Percentiles rank a stretch among this genome's conserved stretches.
These are phyloP conservation scores for Amborella trichopoda DNA, from an alignment of 164 flowering plant species.

Conservation along the genomic window DNA sequence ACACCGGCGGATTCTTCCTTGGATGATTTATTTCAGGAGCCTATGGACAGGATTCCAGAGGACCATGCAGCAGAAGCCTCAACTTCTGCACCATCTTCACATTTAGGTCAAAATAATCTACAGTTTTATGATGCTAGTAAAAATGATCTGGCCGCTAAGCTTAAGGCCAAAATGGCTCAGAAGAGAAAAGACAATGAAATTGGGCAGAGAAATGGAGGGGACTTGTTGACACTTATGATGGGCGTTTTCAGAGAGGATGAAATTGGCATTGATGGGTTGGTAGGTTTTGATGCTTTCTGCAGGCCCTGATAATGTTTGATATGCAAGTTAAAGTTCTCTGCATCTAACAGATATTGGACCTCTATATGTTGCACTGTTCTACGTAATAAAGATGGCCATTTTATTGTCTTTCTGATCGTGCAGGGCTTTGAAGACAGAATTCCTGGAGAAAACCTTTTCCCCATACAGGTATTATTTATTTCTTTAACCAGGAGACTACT, in stretches of 20 bases:
- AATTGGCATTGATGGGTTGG: constrained; percentile 79
- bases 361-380: too few relatives aligned
- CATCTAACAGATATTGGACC: too few relatives aligned
- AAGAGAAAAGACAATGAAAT: constrained; percentile 74
- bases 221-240: constrained; percentile 71
- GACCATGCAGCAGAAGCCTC: constrained; percentile 59
- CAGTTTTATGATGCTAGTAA: constrained; percentile 41
- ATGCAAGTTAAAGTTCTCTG: too few relatives aligned
- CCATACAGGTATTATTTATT: constrained; percentile 53
- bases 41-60: constrained; percentile 38
- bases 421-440: constrained; percentile 93
- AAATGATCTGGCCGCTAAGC: constrained; percentile 65
- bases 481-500: too few relatives aligned
- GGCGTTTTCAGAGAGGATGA: constrained; percentile 71
- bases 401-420: constrained; percentile 10
- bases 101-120: constrained; percentile 25
- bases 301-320: too few relatives aligned
- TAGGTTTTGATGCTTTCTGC: constrained; percentile 27
- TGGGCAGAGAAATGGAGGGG: constrained; percentile 64
- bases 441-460: constrained; percentile 77
- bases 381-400: too few relatives aligned
- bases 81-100: constrained; percentile 59
- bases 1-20: constrained; percentile 91
- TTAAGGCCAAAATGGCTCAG: constrained; percentile 83
- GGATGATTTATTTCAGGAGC: constrained; percentile 83